These are phyloP conservation scores for Trichomonas tenax DNA, from an alignment of 208 protist species.

Conservation along the genomic window DNA sequence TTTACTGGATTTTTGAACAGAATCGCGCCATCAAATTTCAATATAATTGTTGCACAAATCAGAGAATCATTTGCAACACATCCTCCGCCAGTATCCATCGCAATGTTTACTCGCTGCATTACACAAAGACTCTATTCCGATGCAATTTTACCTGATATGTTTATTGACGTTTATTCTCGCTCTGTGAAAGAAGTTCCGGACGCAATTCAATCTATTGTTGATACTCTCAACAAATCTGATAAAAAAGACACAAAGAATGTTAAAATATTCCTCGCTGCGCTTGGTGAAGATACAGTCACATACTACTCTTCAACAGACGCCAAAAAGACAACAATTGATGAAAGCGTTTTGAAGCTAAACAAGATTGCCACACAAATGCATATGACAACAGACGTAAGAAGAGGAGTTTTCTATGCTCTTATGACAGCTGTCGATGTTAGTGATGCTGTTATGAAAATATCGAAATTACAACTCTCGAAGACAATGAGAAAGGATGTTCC, in stretches of 20 bases:
- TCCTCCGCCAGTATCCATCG: background rate
- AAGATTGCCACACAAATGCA: background rate
- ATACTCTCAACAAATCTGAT: background rate
- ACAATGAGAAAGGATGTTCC: background rate
- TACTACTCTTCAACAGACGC: background rate
- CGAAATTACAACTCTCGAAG: background rate
- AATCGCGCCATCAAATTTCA: conserved; percentile 15
- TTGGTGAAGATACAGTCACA: background rate
- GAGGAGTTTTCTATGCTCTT: background rate
- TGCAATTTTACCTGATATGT: background rate
- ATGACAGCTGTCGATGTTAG: background rate
- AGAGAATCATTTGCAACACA: background rate
- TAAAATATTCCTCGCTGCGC: background rate
- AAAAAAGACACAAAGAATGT: background rate
- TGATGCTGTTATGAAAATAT: background rate
- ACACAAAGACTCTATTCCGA: conserved; percentile 6
- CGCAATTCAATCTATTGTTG: background rate
- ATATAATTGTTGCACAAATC: background rate
- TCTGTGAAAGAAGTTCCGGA: background rate
- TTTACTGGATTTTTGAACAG: conserved; percentile 1
- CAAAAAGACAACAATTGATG: background rate
- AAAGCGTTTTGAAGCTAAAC: background rate
- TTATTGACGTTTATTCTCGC: conserved; percentile 12
- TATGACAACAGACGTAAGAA: background rate
- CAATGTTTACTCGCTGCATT: conserved; percentile 14